These are phyloP conservation scores for Diaporthe batatas DNA, from an alignment of 2,329 filamentous ascomycete species.

Conservation along the genomic window DNA sequence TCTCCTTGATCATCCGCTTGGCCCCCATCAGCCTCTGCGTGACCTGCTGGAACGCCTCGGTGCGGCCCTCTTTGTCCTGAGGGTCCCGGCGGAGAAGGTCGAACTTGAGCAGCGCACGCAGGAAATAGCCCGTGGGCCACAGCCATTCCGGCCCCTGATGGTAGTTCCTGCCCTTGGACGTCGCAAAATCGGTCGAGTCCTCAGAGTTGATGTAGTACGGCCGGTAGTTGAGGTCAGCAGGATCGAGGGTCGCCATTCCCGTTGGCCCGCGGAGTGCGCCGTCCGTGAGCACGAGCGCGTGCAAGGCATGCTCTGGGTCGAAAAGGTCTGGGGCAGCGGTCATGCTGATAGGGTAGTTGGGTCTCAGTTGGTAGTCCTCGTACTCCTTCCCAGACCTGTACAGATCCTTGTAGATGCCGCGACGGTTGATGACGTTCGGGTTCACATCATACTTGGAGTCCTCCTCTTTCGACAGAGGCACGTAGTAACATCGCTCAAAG, in stretches of 20 bases:
- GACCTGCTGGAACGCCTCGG: slow-evolving; percentile 95
- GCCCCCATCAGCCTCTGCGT: slow-evolving; percentile 85
- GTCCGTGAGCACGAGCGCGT: slow-evolving; percentile 85
- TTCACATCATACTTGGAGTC: slow-evolving; percentile 87
- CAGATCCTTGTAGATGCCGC: slow-evolving; percentile 98
- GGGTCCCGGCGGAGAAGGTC: slow-evolving; percentile 79
- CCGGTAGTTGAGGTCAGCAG: slow-evolving; percentile 90
- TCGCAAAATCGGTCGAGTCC: slow-evolving; percentile 91
- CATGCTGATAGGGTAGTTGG: slow-evolving; percentile 98
- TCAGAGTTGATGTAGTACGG: slow-evolving; percentile 96
- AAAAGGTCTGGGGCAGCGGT: slow-evolving; percentile 92
- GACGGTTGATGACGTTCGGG: slow-evolving; percentile 82
- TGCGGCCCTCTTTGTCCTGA: slow-evolving; percentile 71
- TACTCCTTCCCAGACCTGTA: slow-evolving; percentile 96
- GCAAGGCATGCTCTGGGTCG: slow-evolving; percentile 80
- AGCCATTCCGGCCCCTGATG: slow-evolving; percentile 99
- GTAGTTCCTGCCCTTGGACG: slow-evolving; percentile 95
- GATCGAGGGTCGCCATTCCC: slow-evolving; percentile 96
- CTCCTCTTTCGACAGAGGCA: slow-evolving; percentile 78
- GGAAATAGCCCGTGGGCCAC: slow-evolving; percentile 97
- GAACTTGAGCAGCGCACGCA: slow-evolving; percentile 91
- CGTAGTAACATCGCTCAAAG: slow-evolving; percentile 94
- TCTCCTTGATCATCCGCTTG: slow-evolving; percentile 85
- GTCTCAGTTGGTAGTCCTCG: slow-evolving; percentile 95
- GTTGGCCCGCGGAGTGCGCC: slow-evolving; percentile 84